Base-by-base conservation (phyloP, 2,329 filamentous ascomycete genomes). In the Botryosphaeria dothidea region DNA sequence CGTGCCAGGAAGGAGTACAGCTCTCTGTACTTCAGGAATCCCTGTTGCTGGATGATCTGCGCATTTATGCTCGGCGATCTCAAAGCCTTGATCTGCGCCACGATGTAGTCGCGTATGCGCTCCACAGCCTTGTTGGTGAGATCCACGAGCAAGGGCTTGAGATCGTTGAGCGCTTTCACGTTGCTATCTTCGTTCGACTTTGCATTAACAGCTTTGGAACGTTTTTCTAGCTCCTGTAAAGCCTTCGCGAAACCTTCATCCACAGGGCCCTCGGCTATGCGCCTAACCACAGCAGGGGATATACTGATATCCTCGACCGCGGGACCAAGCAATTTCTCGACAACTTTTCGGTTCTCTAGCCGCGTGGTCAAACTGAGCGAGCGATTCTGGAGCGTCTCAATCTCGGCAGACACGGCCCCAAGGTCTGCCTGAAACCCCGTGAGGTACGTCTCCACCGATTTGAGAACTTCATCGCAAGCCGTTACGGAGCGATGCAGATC, bases 41-140 rank as follows among this genome's bases (percentile, higher is more conserved):
- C 91, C 74, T 96, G 92, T 72, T 97, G 93, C 75, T 99, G 95
- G 56, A 99, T 93, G 65, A 98, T 90, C 75, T 99, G 95, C 2
- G 94, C 93, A 76, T 99, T 98, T 76, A 98, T 97, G 72, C 94
- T 95, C 15, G 95, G 95, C 27, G 94, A 97, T 65, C 95, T 88
- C 61, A 99, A 82, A 4, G 93, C 92, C 78, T 97, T 97, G 75
- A 99, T 95, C 76, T 98, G 94, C 17, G 92, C 87, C 13, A 99
- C 95, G 41, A 99, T 84, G 73, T 96, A 96, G 77, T 99, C 95
- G 66, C 96, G 87, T 76, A 98, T 96, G 65, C 95, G 88, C 78
- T 97, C 93, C 29, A 96, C 84, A n/a, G 93, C 94, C 82, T 95
- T 96, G 63, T 90, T 86, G 21, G 90, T 92, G 38, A 99, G 83